phyloP scores from a whole-genome alignment of 2,329 filamentous ascomycete species.

The Chaetothyriales sp. region DNA sequence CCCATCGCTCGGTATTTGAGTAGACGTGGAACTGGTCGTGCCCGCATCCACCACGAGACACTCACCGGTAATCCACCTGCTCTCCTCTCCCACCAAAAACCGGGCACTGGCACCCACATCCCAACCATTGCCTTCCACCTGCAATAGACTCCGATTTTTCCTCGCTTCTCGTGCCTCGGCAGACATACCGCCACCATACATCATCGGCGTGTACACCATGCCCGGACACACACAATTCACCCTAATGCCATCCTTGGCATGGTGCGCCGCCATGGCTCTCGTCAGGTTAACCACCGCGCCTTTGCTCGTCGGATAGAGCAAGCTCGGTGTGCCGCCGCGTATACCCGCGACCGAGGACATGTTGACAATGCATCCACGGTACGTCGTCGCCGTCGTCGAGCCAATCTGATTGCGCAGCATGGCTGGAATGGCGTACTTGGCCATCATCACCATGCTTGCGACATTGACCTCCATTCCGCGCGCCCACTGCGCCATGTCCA shows the following conservation, averaged over 20 bases:
- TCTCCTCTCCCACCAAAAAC: constrained; percentile 40
- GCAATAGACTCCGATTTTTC: constrained; percentile 37
- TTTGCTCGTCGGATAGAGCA: constrained; percentile 42
- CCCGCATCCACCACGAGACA: constrained; percentile 38
- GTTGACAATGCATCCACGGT: constrained; percentile 44
- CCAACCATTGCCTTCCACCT: constrained; percentile 42
- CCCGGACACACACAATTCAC: constrained; percentile 45
- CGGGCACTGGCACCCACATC: constrained; percentile 39
- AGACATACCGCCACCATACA: constrained; percentile 42
- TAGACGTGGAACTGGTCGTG: constrained; percentile 31
- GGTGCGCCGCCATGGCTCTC: constrained; percentile 42
- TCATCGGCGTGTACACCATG: constrained; percentile 41
- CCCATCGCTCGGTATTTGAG: constrained; percentile 24
- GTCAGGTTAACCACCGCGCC: constrained; percentile 45
- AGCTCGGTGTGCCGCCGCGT: constrained; percentile 40
- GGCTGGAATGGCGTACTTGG: constrained; percentile 45
- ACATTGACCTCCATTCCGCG: constrained; percentile 49
- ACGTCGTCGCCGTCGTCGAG: background rate
- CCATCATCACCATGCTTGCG: constrained; percentile 52
- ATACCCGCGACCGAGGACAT: constrained; percentile 49
- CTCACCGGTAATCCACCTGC: constrained; percentile 39
- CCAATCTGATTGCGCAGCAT: constrained; percentile 41
- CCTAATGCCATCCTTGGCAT: constrained; percentile 37
- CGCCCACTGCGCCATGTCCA: constrained; percentile 47
- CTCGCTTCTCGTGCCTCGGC: constrained; percentile 37